phyloP scores from a whole-genome alignment of 148 eudicot genomes.

The Persicaria tinctoria region DNA sequence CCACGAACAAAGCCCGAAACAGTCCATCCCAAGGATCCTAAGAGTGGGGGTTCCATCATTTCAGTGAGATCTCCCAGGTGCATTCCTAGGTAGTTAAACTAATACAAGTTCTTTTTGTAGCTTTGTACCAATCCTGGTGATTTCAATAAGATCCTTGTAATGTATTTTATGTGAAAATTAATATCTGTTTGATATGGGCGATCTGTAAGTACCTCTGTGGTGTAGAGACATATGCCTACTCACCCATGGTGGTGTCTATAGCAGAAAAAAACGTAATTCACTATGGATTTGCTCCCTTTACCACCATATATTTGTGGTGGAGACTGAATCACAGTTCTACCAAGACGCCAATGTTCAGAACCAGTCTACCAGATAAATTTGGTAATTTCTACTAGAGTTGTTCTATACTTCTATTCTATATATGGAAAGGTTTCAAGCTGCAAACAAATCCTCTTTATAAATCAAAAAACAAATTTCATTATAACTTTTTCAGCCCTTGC shows the following conservation, averaged over 20 bases:
- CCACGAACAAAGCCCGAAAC: no score
- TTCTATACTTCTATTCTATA: neutral
- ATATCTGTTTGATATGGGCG: neutral
- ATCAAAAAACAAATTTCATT: neutral
- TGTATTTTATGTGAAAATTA: neutral
- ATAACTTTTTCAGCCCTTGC: no score
- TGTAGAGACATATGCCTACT: no score
- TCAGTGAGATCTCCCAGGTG: neutral
- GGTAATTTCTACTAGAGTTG: no score
- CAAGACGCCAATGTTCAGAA: no score
- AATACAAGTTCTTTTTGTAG: neutral
- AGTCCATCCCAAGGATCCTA: no score
- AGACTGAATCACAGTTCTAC: no score
- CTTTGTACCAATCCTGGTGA: neutral
- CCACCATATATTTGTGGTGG: neutral
- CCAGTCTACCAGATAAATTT: no score
- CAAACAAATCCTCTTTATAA: neutral
- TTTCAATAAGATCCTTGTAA: conserved; percentile 2
- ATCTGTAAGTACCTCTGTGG: no score
- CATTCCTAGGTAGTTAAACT: neutral
- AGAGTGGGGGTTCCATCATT: no score
- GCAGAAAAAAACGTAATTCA: neutral
- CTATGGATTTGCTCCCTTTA: neutral
- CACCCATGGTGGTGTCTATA: no score
- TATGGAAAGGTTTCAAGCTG: neutral